Evolutionary conservation across 2,329 filamentous ascomycete species (phyloP).

Genomic region (Fusarium decemcellulare): DNA sequence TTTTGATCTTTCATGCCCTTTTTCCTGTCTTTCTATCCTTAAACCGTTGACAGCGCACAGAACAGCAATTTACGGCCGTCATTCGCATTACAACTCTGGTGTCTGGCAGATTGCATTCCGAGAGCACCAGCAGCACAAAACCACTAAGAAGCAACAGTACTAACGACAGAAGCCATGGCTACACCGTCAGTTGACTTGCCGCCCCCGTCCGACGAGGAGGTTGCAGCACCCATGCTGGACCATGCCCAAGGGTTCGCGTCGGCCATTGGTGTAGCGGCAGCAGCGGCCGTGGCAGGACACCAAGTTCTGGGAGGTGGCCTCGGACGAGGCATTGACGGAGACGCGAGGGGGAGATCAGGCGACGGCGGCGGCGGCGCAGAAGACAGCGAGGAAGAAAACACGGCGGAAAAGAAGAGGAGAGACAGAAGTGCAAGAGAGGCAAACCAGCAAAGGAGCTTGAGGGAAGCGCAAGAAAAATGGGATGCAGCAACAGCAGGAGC

Average conservation of each 20-base stretch:
- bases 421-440: constrained; percentile 25
- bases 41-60: constrained; percentile 22
- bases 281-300: constrained; percentile 39
- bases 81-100: neutral
- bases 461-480: constrained; percentile 43
- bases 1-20: constrained; percentile 2
- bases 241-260: constrained; percentile 45
- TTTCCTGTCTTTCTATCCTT: constrained; percentile 8
- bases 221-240: constrained; percentile 41
- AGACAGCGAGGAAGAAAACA: neutral
- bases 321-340: constrained; percentile 23
- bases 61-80: neutral
- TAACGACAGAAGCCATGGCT: constrained; percentile 37
- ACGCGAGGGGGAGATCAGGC: constrained; percentile 14
- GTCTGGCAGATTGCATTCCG: constrained; percentile 6
- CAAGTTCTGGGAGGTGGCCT: constrained; percentile 28
- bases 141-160: neutral
- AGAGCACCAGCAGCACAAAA: neutral
- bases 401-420: constrained; percentile 7
- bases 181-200: constrained; percentile 45
- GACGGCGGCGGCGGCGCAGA: constrained; percentile 12
- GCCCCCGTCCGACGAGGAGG: constrained; percentile 44
- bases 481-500: constrained; percentile 35
- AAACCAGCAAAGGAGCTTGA: constrained; percentile 37
- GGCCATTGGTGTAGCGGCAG: constrained; percentile 44